Percentiles rank a stretch among this genome's conserved stretches.
Conservation (phyloP, 108 stramenopile genomes). For the Mediolabrus comicus region DNA sequence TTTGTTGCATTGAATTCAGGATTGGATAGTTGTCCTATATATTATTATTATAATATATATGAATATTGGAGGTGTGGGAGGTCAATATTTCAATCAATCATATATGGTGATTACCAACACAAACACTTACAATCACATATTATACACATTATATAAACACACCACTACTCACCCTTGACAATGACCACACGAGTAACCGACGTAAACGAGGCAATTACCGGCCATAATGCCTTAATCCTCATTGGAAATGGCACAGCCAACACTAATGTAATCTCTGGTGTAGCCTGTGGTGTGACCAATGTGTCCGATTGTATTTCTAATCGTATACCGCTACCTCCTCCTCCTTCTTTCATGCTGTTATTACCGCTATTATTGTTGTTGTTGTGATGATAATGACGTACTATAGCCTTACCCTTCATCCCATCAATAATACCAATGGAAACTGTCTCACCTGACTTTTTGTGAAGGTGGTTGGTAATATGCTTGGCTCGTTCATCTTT, state of each 20-base stretch:
- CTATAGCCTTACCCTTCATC: constrained; percentile 17
- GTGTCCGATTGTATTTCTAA: not conserved
- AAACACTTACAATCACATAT: too few relatives aligned
- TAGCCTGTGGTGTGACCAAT: not conserved
- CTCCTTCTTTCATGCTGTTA: not conserved
- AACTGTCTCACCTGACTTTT: constrained; percentile 32
- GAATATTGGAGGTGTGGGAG: too few relatives aligned
- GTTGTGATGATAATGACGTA: not conserved
- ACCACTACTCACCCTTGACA: not conserved
- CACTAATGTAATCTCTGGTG: constrained; percentile 33
- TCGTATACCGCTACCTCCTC: not conserved
- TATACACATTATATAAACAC: too few relatives aligned
- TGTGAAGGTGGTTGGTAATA: constrained; percentile 21
- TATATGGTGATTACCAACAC: not conserved
- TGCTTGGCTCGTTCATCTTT: constrained; percentile 37
- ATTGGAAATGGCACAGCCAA: constrained; percentile 36
- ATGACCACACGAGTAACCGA: constrained; percentile 31
- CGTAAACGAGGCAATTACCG: constrained; percentile 30
- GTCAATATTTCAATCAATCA: too few relatives aligned
- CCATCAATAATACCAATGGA: constrained; percentile 32
- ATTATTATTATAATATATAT: too few relatives aligned
- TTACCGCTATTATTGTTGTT: not conserved
- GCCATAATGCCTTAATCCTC: constrained; percentile 33
- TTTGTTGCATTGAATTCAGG: constrained; percentile 28
- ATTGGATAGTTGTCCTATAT: constrained; percentile 17